Evolutionary conservation across 2,329 filamentous ascomycete species (phyloP).

Genomic region (Ceratocystis albifundus): DNA sequence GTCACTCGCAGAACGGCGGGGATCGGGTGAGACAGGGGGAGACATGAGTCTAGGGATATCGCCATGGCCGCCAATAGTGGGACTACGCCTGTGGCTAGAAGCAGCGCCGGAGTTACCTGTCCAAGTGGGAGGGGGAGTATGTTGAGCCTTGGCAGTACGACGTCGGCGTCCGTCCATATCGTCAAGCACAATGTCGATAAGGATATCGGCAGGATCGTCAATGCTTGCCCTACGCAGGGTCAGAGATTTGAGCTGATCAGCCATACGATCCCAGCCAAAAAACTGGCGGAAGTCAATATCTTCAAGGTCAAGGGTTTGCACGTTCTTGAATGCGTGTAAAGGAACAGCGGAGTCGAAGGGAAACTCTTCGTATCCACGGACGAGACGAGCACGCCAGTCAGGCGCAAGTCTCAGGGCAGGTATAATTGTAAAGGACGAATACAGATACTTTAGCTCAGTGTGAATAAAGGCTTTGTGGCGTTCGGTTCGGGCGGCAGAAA

Average conservation of each 20-base stretch:
- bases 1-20: conserved; percentile 38
- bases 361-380: conserved; percentile 91
- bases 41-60: conserved; percentile 59
- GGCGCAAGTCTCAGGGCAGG: conserved; percentile 79
- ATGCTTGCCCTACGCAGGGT: conserved; percentile 78
- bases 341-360: conserved; percentile 96
- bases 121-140: conserved; percentile 62
- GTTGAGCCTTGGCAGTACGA: conserved; percentile 73
- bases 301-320: conserved; percentile 85
- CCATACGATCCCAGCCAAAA: conserved; percentile 89
- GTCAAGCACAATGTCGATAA: conserved; percentile 88
- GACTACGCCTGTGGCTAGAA: conserved; percentile 40
- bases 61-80: conserved; percentile 45
- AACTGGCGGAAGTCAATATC: conserved; percentile 95
- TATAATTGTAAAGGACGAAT: conserved; percentile 97
- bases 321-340: conserved; percentile 92
- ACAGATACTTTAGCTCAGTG: conserved; percentile 86
- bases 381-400: conserved; percentile 84
- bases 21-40: conserved; percentile 51
- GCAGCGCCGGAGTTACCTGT: conserved; percentile 42
- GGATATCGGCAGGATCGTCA: conserved; percentile 78
- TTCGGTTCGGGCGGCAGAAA: conserved; percentile 70
- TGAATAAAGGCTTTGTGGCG: conserved; percentile 78
- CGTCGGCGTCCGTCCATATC: conserved; percentile 88
- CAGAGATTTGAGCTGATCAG: conserved; percentile 81